Evolutionary conservation across 2,329 filamentous ascomycete genomes (phyloP), one percentile per base, ranked within the genome.

Genomic region (Xylaria sp.): DNA sequence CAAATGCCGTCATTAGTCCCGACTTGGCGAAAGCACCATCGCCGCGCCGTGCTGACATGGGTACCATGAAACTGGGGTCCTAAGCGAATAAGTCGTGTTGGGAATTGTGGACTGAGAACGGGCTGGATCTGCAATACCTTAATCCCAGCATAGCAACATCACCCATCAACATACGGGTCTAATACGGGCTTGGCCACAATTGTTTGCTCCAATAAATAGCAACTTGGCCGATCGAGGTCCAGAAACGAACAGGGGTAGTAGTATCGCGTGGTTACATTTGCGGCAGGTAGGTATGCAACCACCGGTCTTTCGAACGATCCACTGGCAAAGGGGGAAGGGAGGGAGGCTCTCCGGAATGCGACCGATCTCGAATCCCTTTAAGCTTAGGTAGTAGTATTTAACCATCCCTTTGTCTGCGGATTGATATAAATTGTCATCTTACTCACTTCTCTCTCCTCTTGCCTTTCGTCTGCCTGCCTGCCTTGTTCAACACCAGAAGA

Each of bases 221-320:
- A 21, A 61, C 57, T 46, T 64, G 51, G 63, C 68, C 64, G 60
- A n/a, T 63, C 65, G 67, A 63, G 42, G 43, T 57, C 46, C 45
- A 65, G 58, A 53, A 61, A 64, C 61, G 46, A 51, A 51, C 69
- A 71, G 62, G 70, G 70, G 65, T 67, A 49, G 65, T 67, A 49
- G 43, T 38, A 31, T 49, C 38, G 17, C 50, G 50, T 31, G 40
- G 61, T 63, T 63, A 52, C 64, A 67, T 65, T 70, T 68, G 67
- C 51, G 61, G 66, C 52, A 64, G 66, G 66, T 50, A 64, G 66
- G 61, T 59, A 66, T 69, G 66, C 56, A 63, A 65, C 67, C 58
- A 68, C 60, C 61, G 50, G 37, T 21, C 23, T 56, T 37, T 45
- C n/a, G n/a, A 21, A 43, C 55, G 56, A 56, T 64, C 64, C 54